phyloP scores from a whole-genome alignment of 306 rosid genomes.

The Acacia confusa region DNA sequence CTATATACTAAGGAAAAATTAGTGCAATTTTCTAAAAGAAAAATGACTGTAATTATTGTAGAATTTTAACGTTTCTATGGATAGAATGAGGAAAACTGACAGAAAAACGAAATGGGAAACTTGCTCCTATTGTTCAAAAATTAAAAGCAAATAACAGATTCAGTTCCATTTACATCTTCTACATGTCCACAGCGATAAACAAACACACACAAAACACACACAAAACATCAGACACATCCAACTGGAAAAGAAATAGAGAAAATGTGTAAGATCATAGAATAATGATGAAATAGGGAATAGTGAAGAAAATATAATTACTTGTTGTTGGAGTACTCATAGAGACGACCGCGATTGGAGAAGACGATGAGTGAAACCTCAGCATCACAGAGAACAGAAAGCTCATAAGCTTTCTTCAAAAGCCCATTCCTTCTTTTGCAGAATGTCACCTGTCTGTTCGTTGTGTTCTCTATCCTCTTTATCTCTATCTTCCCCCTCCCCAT shows the following conservation, averaged over 20 bases:
- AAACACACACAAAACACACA: background rate
- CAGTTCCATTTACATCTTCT: background rate
- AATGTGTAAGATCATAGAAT: background rate
- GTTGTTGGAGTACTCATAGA: slow-evolving; percentile 85
- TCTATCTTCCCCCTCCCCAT: slow-evolving; percentile 97
- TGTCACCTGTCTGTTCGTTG: slow-evolving; percentile 86
- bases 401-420: slow-evolving; percentile 88
- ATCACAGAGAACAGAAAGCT: slow-evolving; percentile 89
- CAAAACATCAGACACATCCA: background rate
- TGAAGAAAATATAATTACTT: slow-evolving; percentile 39
- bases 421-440: slow-evolving; percentile 97
- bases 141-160: background rate
- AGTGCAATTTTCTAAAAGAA: background rate
- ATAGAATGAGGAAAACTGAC: background rate
- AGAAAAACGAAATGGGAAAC: background rate
- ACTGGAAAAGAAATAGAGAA: background rate
- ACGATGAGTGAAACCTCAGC: slow-evolving; percentile 89
- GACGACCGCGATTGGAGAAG: slow-evolving; percentile 92
- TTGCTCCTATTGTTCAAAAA: background rate
- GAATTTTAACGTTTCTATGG: background rate
- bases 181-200: background rate
- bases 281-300: background rate
- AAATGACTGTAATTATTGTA: background rate
- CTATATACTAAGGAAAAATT: background rate
- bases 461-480: slow-evolving; percentile 93